phyloP scores from a whole-genome alignment of 2,329 filamentous ascomycete genomes.

The Diaporthe batatas region DNA sequence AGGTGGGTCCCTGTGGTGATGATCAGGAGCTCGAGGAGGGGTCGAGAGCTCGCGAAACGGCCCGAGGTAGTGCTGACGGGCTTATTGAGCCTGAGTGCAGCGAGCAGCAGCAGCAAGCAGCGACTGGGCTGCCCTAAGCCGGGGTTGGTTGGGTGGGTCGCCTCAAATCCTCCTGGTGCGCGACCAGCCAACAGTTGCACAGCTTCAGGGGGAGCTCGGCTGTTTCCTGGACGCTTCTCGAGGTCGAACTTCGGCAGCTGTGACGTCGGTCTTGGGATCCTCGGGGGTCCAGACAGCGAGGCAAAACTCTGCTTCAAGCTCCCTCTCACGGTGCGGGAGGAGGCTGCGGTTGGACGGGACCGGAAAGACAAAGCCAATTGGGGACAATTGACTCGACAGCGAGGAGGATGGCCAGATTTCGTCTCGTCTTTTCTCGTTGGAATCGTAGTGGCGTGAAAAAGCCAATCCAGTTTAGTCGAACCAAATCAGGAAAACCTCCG shows the following conservation, averaged over 20 bases:
- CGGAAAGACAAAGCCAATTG: neutral
- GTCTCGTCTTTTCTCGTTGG: constrained; percentile 32
- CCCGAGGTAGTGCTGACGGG: constrained; percentile 31
- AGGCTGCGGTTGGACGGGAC: neutral
- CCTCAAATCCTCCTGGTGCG: neutral
- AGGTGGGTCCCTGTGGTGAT: constrained; percentile 26
- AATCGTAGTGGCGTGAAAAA: constrained; percentile 20
- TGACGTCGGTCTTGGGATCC: neutral
- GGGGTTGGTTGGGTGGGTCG: constrained; percentile 16
- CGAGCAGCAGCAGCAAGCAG: constrained; percentile 8
- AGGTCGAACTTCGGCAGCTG: neutral
- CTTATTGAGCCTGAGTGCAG: constrained; percentile 5
- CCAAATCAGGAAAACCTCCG: neutral
- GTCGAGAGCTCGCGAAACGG: constrained; percentile 22
- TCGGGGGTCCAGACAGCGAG: neutral
- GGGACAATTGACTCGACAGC: neutral
- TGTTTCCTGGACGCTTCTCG: neutral
- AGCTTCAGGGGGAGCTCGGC: constrained; percentile 13
- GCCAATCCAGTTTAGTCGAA: neutral
- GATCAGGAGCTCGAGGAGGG: constrained; percentile 32
- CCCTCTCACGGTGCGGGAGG: too few relatives aligned
- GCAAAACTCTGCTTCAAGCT: neutral
- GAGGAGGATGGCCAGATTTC: constrained; percentile 11
- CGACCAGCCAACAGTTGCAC: constrained; percentile 18
- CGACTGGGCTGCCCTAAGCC: constrained; percentile 17